Evolutionary conservation across 2,329 filamentous ascomycete genomes (phyloP).

Genomic region (Epichloe brachyelytri): DNA sequence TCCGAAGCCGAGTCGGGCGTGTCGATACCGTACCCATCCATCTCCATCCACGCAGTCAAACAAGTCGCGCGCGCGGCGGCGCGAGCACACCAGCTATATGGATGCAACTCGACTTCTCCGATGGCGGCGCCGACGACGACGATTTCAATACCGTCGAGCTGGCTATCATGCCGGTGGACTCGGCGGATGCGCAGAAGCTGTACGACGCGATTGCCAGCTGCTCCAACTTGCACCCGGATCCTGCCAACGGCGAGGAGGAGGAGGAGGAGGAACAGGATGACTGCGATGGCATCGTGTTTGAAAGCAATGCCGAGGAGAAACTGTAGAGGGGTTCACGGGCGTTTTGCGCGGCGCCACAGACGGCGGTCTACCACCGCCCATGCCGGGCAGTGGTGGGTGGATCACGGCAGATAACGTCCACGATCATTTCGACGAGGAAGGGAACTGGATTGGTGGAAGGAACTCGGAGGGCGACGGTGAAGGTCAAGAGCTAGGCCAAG

Average conservation of each 20-base stretch:
- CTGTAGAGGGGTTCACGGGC: constrained; percentile 43
- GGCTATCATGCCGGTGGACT: constrained; percentile 43
- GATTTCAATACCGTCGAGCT: constrained; percentile 55
- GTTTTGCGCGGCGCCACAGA: constrained; percentile 34
- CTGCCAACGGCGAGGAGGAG: constrained; percentile 42
- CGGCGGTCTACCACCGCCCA: constrained; percentile 48
- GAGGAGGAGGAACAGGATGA: constrained; percentile 45
- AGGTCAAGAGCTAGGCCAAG: constrained; percentile 43
- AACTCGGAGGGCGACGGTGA: constrained; percentile 24
- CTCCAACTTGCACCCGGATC: constrained; percentile 65
- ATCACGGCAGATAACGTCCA: constrained; percentile 87
- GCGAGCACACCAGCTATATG: constrained; percentile 39
- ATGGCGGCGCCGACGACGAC: constrained; percentile 45
- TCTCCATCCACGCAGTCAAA: constrained; percentile 65
- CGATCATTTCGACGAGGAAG: constrained; percentile 69
- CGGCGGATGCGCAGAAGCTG: constrained; percentile 27
- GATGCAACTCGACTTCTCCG: constrained; percentile 55
- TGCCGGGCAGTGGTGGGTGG: constrained; percentile 67
- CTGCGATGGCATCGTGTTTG: constrained; percentile 43
- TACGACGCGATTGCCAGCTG: constrained; percentile 62
- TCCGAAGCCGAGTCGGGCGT: constrained; percentile 43
- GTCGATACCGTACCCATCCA: constrained; percentile 59
- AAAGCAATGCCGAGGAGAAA: constrained; percentile 35
- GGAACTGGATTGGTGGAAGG: constrained; percentile 55
- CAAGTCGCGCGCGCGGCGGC: constrained; percentile 31